Evolutionary conservation across 2,329 filamentous ascomycete species (phyloP), one percentile per base, ranked within the genome.

Genomic region (Stachybotrys chlorohalonatus): DNA sequence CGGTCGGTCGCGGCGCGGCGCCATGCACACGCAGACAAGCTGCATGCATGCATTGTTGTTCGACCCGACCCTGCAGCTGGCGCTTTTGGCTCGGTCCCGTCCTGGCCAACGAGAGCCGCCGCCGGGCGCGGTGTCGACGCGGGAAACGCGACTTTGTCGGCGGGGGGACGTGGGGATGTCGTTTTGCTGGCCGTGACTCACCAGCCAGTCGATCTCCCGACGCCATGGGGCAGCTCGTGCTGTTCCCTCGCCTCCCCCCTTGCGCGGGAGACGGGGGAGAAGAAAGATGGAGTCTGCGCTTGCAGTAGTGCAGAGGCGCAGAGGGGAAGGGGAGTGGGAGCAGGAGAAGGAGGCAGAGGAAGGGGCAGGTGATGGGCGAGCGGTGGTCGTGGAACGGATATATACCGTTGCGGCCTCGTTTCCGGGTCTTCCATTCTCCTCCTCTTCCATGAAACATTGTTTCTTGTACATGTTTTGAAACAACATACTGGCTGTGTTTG

Each of bases 101-200:
- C 36, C 36, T 42, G 36, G 36, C 36, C 36, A 42, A 42, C 36
- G 36, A 42, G 36, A 42, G 36, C 36, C 36, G 24, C 24, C 3
- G 36, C 36, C 9, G 36, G 9, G 36, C 36, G 36, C 36, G 36
- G 36, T 42, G 36, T 13, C 36, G 13, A 42, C 36, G 36, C 36
- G 36, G 36, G 36, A 24, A 24, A 42, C 36, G 36, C 36, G 36
- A 42, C 36, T 13, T 9, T 9, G 36, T 3, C 24, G 24, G 4
- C 24, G 24, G 24, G 24, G 24, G 24, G 24, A 24, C 24, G 24
- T 24, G 24, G 24, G 24, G 36, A 13, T 5, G 13, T 13, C 36
- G 13, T 42, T 36, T 45, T 45, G 50, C 50, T 58, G 56, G 55
- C 24, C 54, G 58, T 64, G 62, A 64, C 57, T 64, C 61, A 63